These are phyloP conservation scores for Sedum album DNA, from an alignment of 164 flowering plant genomes.

Conservation along the genomic window DNA sequence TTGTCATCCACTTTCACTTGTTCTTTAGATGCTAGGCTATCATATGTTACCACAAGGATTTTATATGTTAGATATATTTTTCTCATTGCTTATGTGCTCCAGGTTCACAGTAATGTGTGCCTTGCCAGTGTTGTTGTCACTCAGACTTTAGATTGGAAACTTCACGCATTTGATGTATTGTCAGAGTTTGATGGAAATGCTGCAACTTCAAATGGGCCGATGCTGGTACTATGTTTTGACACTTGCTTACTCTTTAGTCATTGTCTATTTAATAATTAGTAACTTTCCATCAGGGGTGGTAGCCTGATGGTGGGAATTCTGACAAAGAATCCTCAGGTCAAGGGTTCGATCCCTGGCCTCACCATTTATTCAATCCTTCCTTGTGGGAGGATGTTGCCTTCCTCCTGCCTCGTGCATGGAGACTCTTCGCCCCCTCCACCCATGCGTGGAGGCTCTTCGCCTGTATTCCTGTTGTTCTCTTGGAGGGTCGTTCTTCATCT, in stretches of 20 bases:
- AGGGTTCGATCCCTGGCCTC: too few species aligned
- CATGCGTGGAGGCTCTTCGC: too few species aligned
- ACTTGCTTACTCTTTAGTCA: not conserved
- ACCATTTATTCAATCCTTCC: too few species aligned
- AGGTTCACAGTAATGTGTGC: conserved; percentile 97
- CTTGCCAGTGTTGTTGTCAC: conserved; percentile 95
- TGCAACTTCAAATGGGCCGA: conserved; percentile 60
- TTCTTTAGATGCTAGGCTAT: not conserved
- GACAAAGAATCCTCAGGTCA: too few species aligned
- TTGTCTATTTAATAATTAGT: not conserved
- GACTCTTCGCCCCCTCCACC: too few species aligned
- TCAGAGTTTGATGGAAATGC: conserved; percentile 87
- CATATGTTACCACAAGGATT: not conserved
- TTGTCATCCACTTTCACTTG: not conserved
- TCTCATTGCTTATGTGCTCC: conserved; percentile 11
- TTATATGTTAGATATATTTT: not conserved
- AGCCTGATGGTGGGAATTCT: too few species aligned
- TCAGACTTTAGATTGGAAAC: conserved; percentile 92
- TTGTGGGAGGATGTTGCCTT: too few species aligned
- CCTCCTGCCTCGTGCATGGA: too few species aligned
- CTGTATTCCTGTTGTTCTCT: too few species aligned
- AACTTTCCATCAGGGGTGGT: not conserved
- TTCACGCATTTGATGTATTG: conserved; percentile 98
- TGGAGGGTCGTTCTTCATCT: too few species aligned
- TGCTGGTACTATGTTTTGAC: conserved; percentile 61